Evolutionary conservation across 768 basidiomycete genomes (phyloP), one percentile per base, ranked within the genome.

Genomic region (Thelephora ganbajun): DNA sequence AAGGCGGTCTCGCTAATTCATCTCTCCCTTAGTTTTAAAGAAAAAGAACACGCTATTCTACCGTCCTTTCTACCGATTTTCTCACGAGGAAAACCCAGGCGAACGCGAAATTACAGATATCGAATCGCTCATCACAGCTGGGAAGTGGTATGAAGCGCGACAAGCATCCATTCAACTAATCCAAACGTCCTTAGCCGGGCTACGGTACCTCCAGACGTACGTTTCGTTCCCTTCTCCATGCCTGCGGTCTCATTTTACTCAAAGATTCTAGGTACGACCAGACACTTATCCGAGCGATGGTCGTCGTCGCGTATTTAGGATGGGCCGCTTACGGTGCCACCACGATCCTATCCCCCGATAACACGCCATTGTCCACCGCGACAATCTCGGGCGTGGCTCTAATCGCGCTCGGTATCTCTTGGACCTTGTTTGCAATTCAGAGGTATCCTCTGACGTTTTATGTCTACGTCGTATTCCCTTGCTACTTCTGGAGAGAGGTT

Each of bases 191-290:
- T 65, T 88, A 4, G 62, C 66, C 34, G 87, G 86, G 0, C 62
- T 88, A 30, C 76, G 79, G 26, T 90, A 90, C 57, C 72, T 90
- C 4, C 83, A 90, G 61, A 89, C 84, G 59, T 76, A 48, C 44
- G 63, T 54, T 12, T 14, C 13, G 11, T 16, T 6, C 44, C 30
- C 6, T 3, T 34, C 22, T 33, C 4, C 20, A 1, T 16, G 20
- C 6, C 26, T 30, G 5, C 9, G 4, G 20, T 4, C 18, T 33
- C 16, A 11, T 48, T 16, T 11, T 6, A 2, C 37, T 12, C 12
- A 20, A 18, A 44, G 22, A 33, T 33, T 9, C 43, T 48, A 71
- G 75, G 11, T 91, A 90, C 59, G 86, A 92, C 57, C 77, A 84
- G 14, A 66, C 74, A 26, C 62, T 90, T 41, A 80, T 92, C 23